Conservation (phyloP, 345 rosid genomes). For the Anacardium occidentale region DNA sequence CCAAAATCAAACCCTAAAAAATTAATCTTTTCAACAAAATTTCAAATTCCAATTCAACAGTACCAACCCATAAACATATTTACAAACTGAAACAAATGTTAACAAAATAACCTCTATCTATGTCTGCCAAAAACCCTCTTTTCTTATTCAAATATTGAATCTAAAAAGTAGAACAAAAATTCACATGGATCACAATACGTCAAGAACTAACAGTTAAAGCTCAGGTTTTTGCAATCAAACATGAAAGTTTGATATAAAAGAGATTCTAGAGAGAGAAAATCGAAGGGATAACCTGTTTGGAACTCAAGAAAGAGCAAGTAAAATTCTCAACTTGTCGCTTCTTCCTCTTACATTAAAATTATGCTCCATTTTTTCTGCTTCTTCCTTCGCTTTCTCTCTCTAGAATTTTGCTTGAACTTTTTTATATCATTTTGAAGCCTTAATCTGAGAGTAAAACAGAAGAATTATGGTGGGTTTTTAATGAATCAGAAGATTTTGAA, state of each 20-base stretch:
- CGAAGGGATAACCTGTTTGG: conserved; percentile 33
- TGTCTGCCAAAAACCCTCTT: conserved; percentile 7
- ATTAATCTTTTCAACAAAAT: conserved; percentile 1
- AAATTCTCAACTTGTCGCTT: conserved; percentile 5
- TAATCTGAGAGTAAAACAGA: too few species aligned
- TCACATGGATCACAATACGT: conserved; percentile 20
- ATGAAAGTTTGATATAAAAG: conserved; percentile 12
- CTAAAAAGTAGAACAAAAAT: conserved; percentile 4
- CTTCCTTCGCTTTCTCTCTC: conserved; percentile 10
- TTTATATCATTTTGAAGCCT: conserved; percentile 9
- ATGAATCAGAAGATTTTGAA: background rate
- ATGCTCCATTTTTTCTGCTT: background rate
- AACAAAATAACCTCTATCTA: conserved; percentile 9
- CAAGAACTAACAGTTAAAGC: conserved; percentile 3
- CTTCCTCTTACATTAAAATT: conserved; percentile 2
- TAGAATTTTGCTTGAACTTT: background rate
- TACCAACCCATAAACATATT: conserved; percentile 2
- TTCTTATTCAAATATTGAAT: conserved; percentile 7
- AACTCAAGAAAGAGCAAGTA: conserved; percentile 22
- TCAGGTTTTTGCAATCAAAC: background rate
- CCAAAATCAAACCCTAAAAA: conserved; percentile 3
- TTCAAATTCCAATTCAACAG: conserved; percentile 5
- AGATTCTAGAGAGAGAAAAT: conserved; percentile 21
- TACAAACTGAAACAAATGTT: conserved; percentile 1
- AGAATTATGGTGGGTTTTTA: background rate